Base-by-base conservation (phyloP, 768 basidiomycete genomes). In the Hygrocybe punicea region DNA sequence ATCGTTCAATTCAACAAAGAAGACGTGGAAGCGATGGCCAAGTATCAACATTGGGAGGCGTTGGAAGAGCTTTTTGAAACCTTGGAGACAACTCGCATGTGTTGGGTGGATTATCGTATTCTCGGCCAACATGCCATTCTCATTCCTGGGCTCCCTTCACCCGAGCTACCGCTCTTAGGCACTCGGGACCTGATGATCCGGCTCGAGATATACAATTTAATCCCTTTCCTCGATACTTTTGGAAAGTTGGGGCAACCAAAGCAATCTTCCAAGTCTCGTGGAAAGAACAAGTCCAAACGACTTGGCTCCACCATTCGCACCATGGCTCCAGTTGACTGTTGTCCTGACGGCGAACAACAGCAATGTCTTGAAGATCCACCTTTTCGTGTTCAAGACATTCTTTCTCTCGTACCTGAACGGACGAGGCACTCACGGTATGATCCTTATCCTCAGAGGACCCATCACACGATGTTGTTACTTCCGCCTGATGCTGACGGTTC, bases 31-130 rank as follows among this genome's bases (percentile, higher is more conserved):
- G 36, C 37, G 10, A 53, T 53, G 10, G 44, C 33, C n/a, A 10
- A 48, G 21, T 8, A 36, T 19, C 35, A 33, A 25, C 58, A 59
- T 25, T 59, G 53, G 53, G 50, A 55, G 16, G 29, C 34, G 10
- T 17, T 57, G 44, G n/a, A 50, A 21, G 36, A 51, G 17, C 48
- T 56, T 23, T 56, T 60, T 36, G 52, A 53, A 6, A 35, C 24
- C 5, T 25, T 50, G 49, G 51, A 58, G 19, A 17, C 44, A 23
- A 39, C 53, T 19, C 34, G 51, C n/a, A 11, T 11, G 13, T 16
- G 4, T 53, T 40, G 21, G 6, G 9, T n/a, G 23, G 17, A 52
- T 8, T 16, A 35, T 37, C 51, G 53, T 13, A 8, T n/a, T 23
- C 24, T 45, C 33, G 19, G 23, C 42, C 50, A 51, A 36, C 50